These are phyloP conservation scores for Cladorrhinum sp. DNA, from an alignment of 2,329 filamentous ascomycete genomes.

Conservation along the genomic window DNA sequence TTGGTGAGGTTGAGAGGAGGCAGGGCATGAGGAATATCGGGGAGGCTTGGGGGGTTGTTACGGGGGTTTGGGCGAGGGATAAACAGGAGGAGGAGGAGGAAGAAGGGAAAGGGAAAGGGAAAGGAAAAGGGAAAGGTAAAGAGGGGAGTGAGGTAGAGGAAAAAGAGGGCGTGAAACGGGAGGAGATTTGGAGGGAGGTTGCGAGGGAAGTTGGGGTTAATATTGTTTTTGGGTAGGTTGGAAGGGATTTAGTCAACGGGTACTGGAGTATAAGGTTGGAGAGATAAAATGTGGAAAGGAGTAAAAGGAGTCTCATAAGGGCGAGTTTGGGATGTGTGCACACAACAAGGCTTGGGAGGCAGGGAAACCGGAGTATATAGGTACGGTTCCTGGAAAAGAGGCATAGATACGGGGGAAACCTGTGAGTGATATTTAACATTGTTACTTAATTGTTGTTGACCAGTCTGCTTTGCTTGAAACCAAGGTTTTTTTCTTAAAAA, in stretches of 20 bases:
- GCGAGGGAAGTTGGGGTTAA: slow-evolving; percentile 57
- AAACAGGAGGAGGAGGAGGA: slow-evolving; percentile 57
- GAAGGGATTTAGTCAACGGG: background rate
- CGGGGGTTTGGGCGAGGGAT: slow-evolving; percentile 58
- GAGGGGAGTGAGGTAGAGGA: slow-evolving; percentile 23
- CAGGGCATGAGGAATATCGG: slow-evolving; percentile 66
- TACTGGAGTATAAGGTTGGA: background rate
- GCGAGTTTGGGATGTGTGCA: no score
- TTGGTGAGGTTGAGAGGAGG: slow-evolving; percentile 50
- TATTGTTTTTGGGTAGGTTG: slow-evolving; percentile 55
- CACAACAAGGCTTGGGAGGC: no score
- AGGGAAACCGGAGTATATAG: no score
- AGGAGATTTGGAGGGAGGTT: slow-evolving; percentile 54
- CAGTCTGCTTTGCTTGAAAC: no score
- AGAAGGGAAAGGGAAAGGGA: slow-evolving; percentile 40
- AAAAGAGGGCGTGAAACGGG: slow-evolving; percentile 5
- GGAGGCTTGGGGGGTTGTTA: slow-evolving; percentile 57
- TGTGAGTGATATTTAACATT: no score
- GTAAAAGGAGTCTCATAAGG: background rate
- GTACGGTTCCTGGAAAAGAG: no score
- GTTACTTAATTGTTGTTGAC: no score
- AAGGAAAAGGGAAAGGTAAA: slow-evolving; percentile 13
- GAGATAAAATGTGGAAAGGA: background rate
- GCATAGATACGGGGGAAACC: no score
- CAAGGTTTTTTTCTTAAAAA: no score